Evolutionary conservation across 2,329 filamentous ascomycete species (phyloP).

Genomic region (Alternaria triticina): DNA sequence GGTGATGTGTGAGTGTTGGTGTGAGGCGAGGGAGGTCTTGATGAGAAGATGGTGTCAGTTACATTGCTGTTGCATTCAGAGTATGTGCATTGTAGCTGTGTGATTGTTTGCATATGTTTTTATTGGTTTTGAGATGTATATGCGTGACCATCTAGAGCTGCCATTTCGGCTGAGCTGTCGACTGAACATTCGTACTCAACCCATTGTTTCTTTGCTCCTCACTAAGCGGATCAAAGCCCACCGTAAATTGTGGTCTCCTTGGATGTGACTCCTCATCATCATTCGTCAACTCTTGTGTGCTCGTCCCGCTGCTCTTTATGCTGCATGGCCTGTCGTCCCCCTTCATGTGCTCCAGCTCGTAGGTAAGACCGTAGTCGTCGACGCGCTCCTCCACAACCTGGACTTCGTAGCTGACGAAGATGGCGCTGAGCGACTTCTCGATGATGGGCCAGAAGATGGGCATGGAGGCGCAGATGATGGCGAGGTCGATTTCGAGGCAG

Average conservation of each 20-base stretch:
- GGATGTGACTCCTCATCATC: conserved; percentile 11
- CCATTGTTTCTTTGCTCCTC: conserved; percentile 13
- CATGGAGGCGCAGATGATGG: conserved; percentile 44
- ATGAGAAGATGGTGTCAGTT: not conserved
- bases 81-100: not conserved
- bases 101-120: not conserved
- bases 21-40: not conserved
- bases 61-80: no score
- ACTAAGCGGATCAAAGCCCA: conserved; percentile 34
- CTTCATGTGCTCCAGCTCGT: conserved; percentile 36
- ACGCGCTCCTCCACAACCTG: conserved; percentile 38
- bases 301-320: conserved; percentile 33
- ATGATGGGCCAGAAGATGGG: conserved; percentile 47
- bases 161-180: conserved; percentile 31
- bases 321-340: conserved; percentile 17
- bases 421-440: conserved; percentile 31
- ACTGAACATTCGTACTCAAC: conserved; percentile 32
- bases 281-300: conserved; percentile 27
- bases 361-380: conserved; percentile 29
- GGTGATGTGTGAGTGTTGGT: not conserved
- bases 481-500: conserved; percentile 42
- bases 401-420: conserved; percentile 45
- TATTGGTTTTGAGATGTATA: not conserved
- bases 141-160: conserved; percentile 18
- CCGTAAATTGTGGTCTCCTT: conserved; percentile 27